Conservation (phyloP, 768 basidiomycete species). For the Lyophyllum decastes region DNA sequence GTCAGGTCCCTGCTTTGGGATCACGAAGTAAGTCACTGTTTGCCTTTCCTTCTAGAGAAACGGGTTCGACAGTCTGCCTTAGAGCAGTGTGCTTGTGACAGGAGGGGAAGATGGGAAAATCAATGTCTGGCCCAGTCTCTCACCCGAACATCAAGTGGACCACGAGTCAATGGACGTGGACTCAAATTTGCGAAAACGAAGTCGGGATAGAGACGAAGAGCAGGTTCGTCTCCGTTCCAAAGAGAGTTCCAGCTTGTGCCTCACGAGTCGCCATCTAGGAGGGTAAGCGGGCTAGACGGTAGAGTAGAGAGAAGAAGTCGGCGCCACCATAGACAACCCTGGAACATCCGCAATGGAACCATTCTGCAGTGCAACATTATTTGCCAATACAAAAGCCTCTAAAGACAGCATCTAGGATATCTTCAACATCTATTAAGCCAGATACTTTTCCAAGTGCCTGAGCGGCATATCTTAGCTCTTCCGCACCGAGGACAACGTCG, state of each 20-base stretch:
- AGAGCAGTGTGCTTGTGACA: conserved; percentile 45
- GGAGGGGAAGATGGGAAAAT: conserved; percentile 55
- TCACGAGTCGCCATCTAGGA: conserved; percentile 8
- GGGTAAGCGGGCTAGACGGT: conserved; percentile 17
- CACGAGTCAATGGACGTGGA: conserved; percentile 30
- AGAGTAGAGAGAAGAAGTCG: not conserved
- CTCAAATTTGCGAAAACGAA: conserved; percentile 19
- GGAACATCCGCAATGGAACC: not conserved
- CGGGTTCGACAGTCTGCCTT: not conserved
- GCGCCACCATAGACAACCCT: not conserved
- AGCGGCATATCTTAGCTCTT: conserved; percentile 86
- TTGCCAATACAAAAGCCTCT: conserved; percentile 90
- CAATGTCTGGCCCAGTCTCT: conserved; percentile 37
- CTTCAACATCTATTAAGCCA: conserved; percentile 79
- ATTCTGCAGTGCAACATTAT: conserved; percentile 9
- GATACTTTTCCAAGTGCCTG: conserved; percentile 84
- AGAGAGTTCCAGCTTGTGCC: not conserved
- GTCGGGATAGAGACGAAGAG: conserved; percentile 22
- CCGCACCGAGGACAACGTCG: conserved; percentile 83
- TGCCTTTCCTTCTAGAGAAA: not conserved
- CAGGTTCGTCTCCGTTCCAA: conserved; percentile 16
- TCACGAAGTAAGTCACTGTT: conserved; percentile 38
- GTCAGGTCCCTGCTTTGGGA: conserved; percentile 61
- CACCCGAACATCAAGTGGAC: conserved; percentile 1
- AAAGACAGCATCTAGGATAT: conserved; percentile 82